Percentiles rank a stretch among this genome's conserved stretches.
Evolutionary conservation across 257 asterid genomes (phyloP).

Genomic region (Nyctanthes arbortristis): DNA sequence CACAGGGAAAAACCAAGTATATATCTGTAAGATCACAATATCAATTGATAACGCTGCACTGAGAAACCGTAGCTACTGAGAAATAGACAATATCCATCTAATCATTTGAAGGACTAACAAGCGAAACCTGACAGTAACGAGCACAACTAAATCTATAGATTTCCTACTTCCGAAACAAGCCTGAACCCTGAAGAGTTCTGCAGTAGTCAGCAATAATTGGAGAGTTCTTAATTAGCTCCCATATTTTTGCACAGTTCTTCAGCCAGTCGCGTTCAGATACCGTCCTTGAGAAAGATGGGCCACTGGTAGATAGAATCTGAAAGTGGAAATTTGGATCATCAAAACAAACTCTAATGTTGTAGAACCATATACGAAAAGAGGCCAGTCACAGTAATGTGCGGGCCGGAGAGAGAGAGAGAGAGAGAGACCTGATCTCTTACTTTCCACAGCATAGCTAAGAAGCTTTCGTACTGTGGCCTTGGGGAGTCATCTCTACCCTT

Average conservation of each 20-base stretch:
- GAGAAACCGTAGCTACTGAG: background rate
- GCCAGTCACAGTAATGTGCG: background rate
- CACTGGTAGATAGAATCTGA: slow-evolving; percentile 74
- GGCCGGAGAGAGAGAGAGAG: slow-evolving; percentile 23
- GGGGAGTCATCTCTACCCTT: slow-evolving; percentile 51
- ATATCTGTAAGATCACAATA: too few species aligned
- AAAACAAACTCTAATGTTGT: background rate
- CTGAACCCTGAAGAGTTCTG: slow-evolving; percentile 63
- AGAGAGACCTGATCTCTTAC: slow-evolving; percentile 77
- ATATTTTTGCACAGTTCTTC: slow-evolving; percentile 90
- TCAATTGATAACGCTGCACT: too few species aligned
- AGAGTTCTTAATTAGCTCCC: slow-evolving; percentile 78
- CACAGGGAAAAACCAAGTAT: too few species aligned
- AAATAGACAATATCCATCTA: background rate
- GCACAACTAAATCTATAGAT: background rate
- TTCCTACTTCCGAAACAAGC: slow-evolving; percentile 64
- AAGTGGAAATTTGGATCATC: background rate
- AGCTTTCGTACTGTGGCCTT: slow-evolving; percentile 61
- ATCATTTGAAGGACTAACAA: background rate
- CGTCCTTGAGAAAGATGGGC: slow-evolving; percentile 69
- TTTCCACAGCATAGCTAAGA: slow-evolving; percentile 53
- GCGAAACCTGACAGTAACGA: too few species aligned
- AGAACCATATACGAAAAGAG: background rate
- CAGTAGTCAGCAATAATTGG: slow-evolving; percentile 63
- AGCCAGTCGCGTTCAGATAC: slow-evolving; percentile 96